These are phyloP conservation scores for Puccinia polysora DNA, from an alignment of 1,284 basidiomycete species.

Conservation along the genomic window DNA sequence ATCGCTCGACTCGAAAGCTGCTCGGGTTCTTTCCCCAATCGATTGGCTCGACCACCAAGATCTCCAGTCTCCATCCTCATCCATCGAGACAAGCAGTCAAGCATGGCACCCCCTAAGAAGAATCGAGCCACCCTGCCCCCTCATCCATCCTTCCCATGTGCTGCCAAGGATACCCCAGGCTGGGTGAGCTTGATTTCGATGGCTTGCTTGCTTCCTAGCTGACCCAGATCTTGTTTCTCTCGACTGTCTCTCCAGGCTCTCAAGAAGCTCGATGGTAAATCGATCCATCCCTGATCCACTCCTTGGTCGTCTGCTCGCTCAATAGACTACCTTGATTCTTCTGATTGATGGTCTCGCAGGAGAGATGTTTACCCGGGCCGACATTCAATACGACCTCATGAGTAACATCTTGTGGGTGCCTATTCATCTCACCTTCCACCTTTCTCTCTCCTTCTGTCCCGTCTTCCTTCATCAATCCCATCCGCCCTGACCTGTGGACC, in stretches of 20 bases:
- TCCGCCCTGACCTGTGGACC: background rate
- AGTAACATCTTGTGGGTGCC: slow-evolving; percentile 42
- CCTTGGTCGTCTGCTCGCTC: background rate
- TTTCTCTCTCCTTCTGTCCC: no score
- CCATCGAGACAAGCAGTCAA: background rate
- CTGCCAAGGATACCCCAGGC: slow-evolving; percentile 34
- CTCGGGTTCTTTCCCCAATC: background rate
- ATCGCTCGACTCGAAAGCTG: no score
- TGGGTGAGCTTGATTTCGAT: slow-evolving; percentile 22
- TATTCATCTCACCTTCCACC: no score
- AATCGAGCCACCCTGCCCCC: slow-evolving; percentile 14
- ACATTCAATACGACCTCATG: slow-evolving; percentile 44
- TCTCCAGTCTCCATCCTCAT: background rate
- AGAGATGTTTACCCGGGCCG: slow-evolving; percentile 43
- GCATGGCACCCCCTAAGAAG: slow-evolving; percentile 43
- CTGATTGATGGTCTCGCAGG: background rate
- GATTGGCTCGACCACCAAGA: background rate
- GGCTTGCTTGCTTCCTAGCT: background rate
- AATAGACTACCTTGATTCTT: background rate
- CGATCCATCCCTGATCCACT: background rate
- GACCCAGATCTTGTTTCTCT: background rate
- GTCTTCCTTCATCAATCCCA: background rate
- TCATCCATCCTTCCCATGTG: slow-evolving; percentile 8
- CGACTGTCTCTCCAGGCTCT: slow-evolving; percentile 25
- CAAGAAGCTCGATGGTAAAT: slow-evolving; percentile 41